Evolutionary conservation across 1,139 yeast species (phyloP).

Genomic region (Debaryomyces subglobosus): DNA sequence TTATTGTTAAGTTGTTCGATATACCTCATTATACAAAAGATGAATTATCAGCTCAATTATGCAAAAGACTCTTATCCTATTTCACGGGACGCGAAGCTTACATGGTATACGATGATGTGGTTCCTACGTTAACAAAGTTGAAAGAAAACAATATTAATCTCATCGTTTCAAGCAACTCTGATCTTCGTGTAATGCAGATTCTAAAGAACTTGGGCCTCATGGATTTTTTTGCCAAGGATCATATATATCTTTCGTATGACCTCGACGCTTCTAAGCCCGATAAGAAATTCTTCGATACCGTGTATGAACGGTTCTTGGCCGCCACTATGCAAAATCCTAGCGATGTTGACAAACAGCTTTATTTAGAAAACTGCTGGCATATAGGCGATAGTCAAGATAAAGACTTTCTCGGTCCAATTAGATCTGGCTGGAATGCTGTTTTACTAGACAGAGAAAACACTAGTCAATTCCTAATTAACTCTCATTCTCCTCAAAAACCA

Average conservation of each 20-base stretch:
- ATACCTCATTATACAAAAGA: slow-evolving; percentile 25
- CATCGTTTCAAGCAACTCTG: slow-evolving; percentile 63
- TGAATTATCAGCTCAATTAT: slow-evolving; percentile 25
- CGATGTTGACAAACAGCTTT: slow-evolving; percentile 14
- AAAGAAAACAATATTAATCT: slow-evolving; percentile 34
- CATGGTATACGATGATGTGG: slow-evolving; percentile 54
- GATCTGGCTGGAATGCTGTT: slow-evolving; percentile 66
- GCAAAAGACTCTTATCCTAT: slow-evolving; percentile 44
- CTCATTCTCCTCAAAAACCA: neutral
- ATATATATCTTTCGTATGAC: slow-evolving; percentile 57
- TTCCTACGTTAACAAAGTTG: slow-evolving; percentile 44
- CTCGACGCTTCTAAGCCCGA: slow-evolving; percentile 57
- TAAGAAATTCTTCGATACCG: slow-evolving; percentile 46
- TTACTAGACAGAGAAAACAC: slow-evolving; percentile 46
- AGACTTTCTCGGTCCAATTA: slow-evolving; percentile 55
- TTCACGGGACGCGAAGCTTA: slow-evolving; percentile 59
- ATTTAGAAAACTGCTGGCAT: slow-evolving; percentile 53
- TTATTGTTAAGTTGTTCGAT: slow-evolving; percentile 48
- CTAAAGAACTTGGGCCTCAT: slow-evolving; percentile 48
- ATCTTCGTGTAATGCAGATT: slow-evolving; percentile 48
- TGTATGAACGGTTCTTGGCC: slow-evolving; percentile 21
- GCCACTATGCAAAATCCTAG: neutral
- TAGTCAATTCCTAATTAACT: slow-evolving; percentile 24
- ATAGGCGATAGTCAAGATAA: slow-evolving; percentile 62
- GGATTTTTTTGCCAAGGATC: slow-evolving; percentile 38